A percentile compares a stretch with the other conserved stretches of the same genome.
phyloP scores from a whole-genome alignment of 352 stramenopile genomes.

The Globisporangium irregulare region DNA sequence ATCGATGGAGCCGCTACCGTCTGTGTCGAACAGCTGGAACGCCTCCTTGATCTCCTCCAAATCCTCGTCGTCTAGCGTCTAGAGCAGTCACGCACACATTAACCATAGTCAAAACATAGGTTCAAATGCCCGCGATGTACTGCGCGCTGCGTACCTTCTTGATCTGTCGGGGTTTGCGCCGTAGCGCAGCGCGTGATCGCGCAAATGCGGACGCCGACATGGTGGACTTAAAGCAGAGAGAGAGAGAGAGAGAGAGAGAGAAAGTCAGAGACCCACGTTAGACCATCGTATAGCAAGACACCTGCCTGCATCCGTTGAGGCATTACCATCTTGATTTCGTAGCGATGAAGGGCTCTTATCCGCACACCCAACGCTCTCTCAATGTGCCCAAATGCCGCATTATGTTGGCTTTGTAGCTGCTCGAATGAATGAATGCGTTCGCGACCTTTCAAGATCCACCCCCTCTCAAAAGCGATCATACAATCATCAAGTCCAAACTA shows the following conservation, averaged over 20 bases:
- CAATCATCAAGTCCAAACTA: not conserved
- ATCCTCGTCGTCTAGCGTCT: slow-evolving; percentile 89
- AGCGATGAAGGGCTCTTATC: not conserved
- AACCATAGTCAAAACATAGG: too few relatives aligned
- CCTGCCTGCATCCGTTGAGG: not conserved
- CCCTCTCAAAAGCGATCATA: not conserved
- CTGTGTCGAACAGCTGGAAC: slow-evolving; percentile 93
- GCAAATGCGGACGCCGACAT: slow-evolving; percentile 69
- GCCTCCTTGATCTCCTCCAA: slow-evolving; percentile 93
- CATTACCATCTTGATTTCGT: not conserved
- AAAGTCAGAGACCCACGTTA: not conserved
- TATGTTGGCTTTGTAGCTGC: not conserved
- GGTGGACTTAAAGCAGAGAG: slow-evolving; percentile 12
- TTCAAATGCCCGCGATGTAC: too few relatives aligned
- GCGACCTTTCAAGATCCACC: not conserved
- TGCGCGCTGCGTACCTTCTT: slow-evolving; percentile 45
- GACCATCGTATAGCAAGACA: not conserved
- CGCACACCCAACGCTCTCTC: not conserved
- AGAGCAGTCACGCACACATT: not conserved
- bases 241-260: not conserved
- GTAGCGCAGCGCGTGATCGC: slow-evolving; percentile 50
- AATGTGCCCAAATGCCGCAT: not conserved
- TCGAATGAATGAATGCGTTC: not conserved
- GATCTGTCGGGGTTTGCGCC: slow-evolving; percentile 51
- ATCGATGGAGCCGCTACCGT: slow-evolving; percentile 90